These are phyloP conservation scores for Tricholoma matsutake DNA, from an alignment of 768 basidiomycete genomes.

Conservation along the genomic window DNA sequence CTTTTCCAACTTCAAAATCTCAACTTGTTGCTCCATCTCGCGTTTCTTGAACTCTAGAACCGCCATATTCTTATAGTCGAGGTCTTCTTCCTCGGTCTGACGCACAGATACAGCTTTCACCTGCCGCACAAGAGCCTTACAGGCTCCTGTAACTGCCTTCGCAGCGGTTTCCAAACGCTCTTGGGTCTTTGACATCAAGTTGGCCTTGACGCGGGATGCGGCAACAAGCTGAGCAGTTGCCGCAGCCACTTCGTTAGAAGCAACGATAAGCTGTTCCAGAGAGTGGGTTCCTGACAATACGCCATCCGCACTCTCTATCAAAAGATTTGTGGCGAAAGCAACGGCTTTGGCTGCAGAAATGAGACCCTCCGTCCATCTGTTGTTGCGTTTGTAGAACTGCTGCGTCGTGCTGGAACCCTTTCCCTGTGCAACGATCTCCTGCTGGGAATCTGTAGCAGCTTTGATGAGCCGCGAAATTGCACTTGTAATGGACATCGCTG, in stretches of 20 bases:
- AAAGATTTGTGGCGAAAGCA: conserved; percentile 90
- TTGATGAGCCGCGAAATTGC: conserved; percentile 94
- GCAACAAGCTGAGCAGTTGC: conserved; percentile 98
- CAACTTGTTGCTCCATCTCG: conserved; percentile 99
- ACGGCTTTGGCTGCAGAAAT: conserved; percentile 98
- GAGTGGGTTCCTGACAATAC: conserved; percentile 96
- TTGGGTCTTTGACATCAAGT: conserved; percentile 98
- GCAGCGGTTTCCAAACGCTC: conserved; percentile 94
- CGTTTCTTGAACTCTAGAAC: conserved; percentile 92
- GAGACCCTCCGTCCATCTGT: conserved; percentile 98
- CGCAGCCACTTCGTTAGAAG: conserved; percentile 98
- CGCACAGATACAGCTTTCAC: conserved; percentile 93
- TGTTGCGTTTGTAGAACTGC: conserved; percentile 99
- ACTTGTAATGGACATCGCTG: conserved; percentile 92
- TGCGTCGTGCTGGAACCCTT: conserved; percentile 88
- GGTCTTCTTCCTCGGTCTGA: conserved; percentile 76
- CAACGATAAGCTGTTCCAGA: conserved; percentile 97
- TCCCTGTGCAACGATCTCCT: conserved; percentile 96
- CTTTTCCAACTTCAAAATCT: conserved; percentile 94
- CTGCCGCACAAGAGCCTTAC: conserved; percentile 92
- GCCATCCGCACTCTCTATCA: conserved; percentile 98
- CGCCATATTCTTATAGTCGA: conserved; percentile 90
- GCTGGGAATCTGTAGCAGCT: conserved; percentile 96
- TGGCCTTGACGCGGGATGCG: conserved; percentile 96
- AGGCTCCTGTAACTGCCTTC: conserved; percentile 96